phyloP scores from a whole-genome alignment of 345 rosid genomes.

The Brassica nigra region DNA sequence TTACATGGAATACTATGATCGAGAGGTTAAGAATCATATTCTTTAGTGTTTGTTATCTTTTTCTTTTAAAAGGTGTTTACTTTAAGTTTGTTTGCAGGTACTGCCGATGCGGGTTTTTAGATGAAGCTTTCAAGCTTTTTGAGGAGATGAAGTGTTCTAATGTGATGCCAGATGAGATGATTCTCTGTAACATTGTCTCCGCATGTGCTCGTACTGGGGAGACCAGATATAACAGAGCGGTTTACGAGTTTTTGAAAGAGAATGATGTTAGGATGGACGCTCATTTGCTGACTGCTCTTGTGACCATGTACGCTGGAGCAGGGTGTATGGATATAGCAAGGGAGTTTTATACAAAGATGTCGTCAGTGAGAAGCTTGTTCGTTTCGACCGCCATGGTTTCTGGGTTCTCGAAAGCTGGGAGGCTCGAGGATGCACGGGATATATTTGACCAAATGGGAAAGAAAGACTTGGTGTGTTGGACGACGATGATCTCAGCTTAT shows the following conservation, averaged over 20 bases:
- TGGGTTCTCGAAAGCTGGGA: constrained; percentile 53
- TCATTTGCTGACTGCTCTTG: constrained; percentile 53
- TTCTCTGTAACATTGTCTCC: constrained; percentile 57
- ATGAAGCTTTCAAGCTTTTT: constrained; percentile 58
- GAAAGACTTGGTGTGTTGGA: constrained; percentile 72
- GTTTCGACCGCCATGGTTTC: constrained; percentile 56
- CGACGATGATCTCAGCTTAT: constrained; percentile 72
- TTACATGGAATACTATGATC: constrained; percentile 63
- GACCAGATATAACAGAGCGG: constrained; percentile 45
- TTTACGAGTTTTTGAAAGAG: constrained; percentile 50
- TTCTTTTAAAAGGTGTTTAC: neutral
- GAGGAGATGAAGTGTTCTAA: constrained; percentile 61
- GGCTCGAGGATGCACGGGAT: constrained; percentile 53
- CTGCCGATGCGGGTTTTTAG: constrained; percentile 47
- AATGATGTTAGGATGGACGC: constrained; percentile 44
- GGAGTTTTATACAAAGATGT: constrained; percentile 37
- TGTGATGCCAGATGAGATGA: constrained; percentile 56
- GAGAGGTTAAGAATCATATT: constrained; percentile 47
- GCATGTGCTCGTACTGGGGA: constrained; percentile 54
- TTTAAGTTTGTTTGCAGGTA: constrained; percentile 40
- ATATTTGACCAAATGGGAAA: constrained; percentile 50
- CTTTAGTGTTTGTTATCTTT: neutral
- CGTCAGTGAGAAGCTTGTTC: constrained; percentile 44
- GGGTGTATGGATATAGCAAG: constrained; percentile 54
- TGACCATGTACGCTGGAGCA: constrained; percentile 51